Evolutionary conservation across 352 stramenopile genomes (phyloP), one percentile per base, ranked within the genome.

Genomic region (Phytophthora podocarpi): DNA sequence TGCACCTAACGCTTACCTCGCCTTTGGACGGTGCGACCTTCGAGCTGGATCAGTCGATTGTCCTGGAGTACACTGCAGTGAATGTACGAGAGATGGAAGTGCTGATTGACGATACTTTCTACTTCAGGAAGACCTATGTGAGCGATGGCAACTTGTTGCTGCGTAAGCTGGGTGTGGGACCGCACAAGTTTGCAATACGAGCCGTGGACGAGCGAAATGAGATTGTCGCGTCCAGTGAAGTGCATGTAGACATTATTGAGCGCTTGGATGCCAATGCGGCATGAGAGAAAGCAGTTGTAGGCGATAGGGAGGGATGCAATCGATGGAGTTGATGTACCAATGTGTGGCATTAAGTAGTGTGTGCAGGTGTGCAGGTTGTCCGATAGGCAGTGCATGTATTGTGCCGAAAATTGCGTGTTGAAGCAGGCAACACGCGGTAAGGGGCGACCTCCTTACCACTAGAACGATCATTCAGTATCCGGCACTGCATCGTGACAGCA

Each of bases 71-170:
- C 48, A 49, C 59, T 34, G 67, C 72, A 0, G 39, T 69, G 52
- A 74, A 85, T 39, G 58, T 89, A 18, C 16, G 61, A 2, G 24
- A 10, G 1, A 34, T 89, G 28, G 37, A 77, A 1, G 48, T 82
- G 1, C 16, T 61, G 11, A 6, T 89, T 34, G 72, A 86, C 23
- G 41, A 52, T 4, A 39, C 27, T 18, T 59, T 65, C 30, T 65
- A 41, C 9, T n/a, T 81, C 4, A 58, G 36, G 46, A 82, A 78
- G 37, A 58, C 30, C 1, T 53, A 72, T n/a, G 58, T 76, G 24
- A 49, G 37, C 5, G 72, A 83, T 34, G 79, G 74, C 9, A 82
- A 72, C 20, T 32, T 89, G 28, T 18, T 86, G 30, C 43, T 89
- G 15, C 72, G 72, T n/a, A 67, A 70, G 0, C 60, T 89, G 13